phyloP scores from a whole-genome alignment of 495 filamentous ascomycete species.

The Podospora pseudopauciseta region DNA sequence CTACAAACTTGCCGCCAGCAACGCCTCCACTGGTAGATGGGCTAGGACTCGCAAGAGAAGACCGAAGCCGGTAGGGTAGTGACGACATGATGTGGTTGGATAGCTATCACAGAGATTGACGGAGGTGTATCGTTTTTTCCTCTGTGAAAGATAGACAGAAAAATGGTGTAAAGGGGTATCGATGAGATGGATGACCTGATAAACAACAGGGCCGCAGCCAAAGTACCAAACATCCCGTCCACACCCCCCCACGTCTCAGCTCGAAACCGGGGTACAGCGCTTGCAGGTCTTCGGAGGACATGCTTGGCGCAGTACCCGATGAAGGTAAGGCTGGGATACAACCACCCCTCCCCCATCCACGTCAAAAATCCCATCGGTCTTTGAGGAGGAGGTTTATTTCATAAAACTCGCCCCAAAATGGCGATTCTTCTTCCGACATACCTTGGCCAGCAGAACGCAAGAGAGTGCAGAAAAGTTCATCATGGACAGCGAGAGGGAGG shows the following conservation, averaged over 20 bases:
- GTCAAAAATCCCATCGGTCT: background rate
- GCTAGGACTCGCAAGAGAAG: background rate
- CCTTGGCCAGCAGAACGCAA: background rate
- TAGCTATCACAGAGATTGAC: background rate
- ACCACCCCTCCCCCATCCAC: background rate
- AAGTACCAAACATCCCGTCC: background rate
- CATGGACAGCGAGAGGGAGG: slow-evolving; percentile 5
- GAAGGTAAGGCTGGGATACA: slow-evolving; percentile 4
- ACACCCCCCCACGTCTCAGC: too few species aligned
- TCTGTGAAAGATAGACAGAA: too few species aligned
- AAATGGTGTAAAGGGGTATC: too few species aligned
- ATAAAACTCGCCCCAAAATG: background rate
- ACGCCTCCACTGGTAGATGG: background rate
- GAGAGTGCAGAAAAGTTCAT: background rate
- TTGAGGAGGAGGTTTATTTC: background rate
- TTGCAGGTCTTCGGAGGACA: background rate
- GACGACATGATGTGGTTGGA: background rate
- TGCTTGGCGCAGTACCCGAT: background rate
- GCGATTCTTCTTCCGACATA: background rate
- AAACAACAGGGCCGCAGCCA: background rate
- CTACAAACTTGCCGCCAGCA: slow-evolving; percentile 14
- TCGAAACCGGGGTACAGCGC: background rate
- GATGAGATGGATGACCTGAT: background rate
- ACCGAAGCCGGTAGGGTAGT: background rate
- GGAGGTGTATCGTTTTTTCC: too few species aligned